A percentile compares a stretch with the other conserved stretches of the same genome.
Evolutionary conservation across 257 asterid genomes (phyloP).

Genomic region (Asclepias syriaca): DNA sequence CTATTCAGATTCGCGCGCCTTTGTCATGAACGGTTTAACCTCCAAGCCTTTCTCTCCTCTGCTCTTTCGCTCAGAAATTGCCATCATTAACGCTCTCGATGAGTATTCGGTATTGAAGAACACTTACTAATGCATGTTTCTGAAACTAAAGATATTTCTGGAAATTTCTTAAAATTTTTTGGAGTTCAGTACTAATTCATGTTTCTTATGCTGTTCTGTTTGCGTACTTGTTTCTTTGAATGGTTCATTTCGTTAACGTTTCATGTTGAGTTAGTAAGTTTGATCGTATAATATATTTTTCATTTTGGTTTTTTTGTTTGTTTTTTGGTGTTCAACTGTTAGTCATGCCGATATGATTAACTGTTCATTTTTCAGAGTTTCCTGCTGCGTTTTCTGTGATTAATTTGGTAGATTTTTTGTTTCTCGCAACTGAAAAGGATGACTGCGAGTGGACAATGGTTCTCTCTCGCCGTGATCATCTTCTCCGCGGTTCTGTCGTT

Average conservation of each 20-base stretch:
- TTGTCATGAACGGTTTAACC: constrained; percentile 35
- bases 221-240: neutral
- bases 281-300: neutral
- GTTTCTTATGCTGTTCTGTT: neutral
- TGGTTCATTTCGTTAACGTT: neutral
- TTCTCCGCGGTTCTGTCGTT: constrained; percentile 29
- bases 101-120: neutral
- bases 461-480: constrained; percentile 26
- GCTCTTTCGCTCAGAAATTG: neutral
- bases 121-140: neutral
- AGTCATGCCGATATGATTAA: neutral
- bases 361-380: constrained; percentile 18
- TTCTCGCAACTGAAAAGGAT: constrained; percentile 22
- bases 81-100: neutral
- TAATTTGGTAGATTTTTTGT: neutral
- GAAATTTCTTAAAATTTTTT: neutral
- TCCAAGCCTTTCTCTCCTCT: constrained; percentile 14
- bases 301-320: neutral
- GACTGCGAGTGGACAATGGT: constrained; percentile 27
- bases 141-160: neutral
- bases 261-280: neutral
- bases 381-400: constrained; percentile 7
- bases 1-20: constrained; percentile 9
- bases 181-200: neutral
- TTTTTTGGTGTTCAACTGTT: neutral